A percentile compares a stretch with the other conserved stretches of the same genome.
phyloP scores from a whole-genome alignment of 1,139 yeast genomes.

The Diutina ranongensis region DNA sequence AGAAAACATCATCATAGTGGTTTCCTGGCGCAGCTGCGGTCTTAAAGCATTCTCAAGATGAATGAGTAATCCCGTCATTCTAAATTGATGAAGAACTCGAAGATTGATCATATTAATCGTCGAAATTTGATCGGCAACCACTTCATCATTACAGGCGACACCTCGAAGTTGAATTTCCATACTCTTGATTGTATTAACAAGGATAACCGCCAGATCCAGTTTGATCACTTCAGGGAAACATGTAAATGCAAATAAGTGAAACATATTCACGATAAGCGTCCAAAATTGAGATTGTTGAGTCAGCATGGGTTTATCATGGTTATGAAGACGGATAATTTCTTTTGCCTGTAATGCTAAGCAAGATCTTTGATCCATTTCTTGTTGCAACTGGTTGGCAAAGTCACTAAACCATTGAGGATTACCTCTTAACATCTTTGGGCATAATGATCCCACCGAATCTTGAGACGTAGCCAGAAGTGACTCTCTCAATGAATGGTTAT shows the following conservation, averaged over 20 bases:
- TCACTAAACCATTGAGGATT: constrained; percentile 17
- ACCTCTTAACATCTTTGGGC: neutral
- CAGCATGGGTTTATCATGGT: constrained; percentile 7
- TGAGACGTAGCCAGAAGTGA: neutral
- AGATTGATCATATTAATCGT: constrained; percentile 47
- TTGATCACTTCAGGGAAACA: constrained; percentile 31
- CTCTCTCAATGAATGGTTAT: constrained; percentile 19
- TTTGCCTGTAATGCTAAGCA: constrained; percentile 18
- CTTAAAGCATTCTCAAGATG: constrained; percentile 12
- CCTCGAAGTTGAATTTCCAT: constrained; percentile 64
- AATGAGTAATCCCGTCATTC: constrained; percentile 24
- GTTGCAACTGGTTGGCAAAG: constrained; percentile 14
- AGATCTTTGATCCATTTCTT: constrained; percentile 18
- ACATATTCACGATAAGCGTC: constrained; percentile 22
- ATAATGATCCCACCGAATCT: neutral
- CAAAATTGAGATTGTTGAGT: constrained; percentile 19
- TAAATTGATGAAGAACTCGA: constrained; percentile 39
- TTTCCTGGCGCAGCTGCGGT: constrained; percentile 12
- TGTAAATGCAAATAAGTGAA: constrained; percentile 23
- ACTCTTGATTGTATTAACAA: constrained; percentile 49
- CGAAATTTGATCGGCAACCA: constrained; percentile 48
- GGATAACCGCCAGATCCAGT: constrained; percentile 24
- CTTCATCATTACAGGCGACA: constrained; percentile 19
- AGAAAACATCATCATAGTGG: constrained; percentile 25
- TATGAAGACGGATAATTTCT: constrained; percentile 16